A percentile compares a stretch with the other conserved stretches of the same genome.
phyloP scores from a whole-genome alignment of 306 rosid genomes.

The Pyrus bretschneideri region DNA sequence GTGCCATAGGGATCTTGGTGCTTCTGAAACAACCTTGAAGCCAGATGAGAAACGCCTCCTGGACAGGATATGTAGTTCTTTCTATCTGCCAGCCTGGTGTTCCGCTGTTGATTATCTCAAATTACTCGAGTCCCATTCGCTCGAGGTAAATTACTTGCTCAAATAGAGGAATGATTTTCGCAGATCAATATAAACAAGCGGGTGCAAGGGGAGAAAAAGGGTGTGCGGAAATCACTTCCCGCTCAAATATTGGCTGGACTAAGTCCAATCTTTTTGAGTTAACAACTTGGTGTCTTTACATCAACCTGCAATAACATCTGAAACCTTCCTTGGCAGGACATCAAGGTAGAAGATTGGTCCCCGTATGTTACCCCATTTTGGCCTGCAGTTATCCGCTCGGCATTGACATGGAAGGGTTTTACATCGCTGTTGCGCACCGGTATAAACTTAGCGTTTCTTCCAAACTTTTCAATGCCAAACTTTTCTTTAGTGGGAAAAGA shows the following conservation, averaged over 20 bases:
- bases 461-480: neutral
- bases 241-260: neutral
- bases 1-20: conserved; percentile 88
- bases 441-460: conserved; percentile 10
- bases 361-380: conserved; percentile 78
- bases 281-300: neutral
- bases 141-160: conserved; percentile 37
- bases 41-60: conserved; percentile 66
- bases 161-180: neutral
- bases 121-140: conserved; percentile 45
- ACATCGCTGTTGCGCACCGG: conserved; percentile 60
- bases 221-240: neutral
- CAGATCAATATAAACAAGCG: neutral
- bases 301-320: neutral
- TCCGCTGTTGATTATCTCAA: conserved; percentile 72
- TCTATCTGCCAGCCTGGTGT: conserved; percentile 93
- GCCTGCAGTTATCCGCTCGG: conserved; percentile 90
- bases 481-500: neutral
- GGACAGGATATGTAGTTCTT: conserved; percentile 65
- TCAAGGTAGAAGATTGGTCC: conserved; percentile 83
- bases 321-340: conserved; percentile 40
- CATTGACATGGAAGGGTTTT: conserved; percentile 76
- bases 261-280: neutral
- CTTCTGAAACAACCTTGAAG: conserved; percentile 47
- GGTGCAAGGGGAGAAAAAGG: neutral